Percentiles rank a stretch among this genome's conserved stretches.
These are phyloP conservation scores for Aureobasidium vineae DNA, from an alignment of 2,329 filamentous ascomycete genomes.

Conservation along the genomic window DNA sequence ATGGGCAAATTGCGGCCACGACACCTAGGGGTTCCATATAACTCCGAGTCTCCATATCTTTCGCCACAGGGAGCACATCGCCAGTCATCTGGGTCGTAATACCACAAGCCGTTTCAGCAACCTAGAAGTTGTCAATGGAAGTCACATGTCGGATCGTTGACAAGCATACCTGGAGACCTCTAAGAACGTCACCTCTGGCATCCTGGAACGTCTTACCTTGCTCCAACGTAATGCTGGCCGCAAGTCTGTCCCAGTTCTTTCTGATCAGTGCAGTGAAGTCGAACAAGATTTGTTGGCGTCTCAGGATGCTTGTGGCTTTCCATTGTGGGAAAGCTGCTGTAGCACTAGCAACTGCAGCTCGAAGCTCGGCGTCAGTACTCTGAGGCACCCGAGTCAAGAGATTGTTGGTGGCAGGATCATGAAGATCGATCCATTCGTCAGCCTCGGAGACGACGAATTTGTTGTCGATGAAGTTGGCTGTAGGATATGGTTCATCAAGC, in stretches of 20 bases:
- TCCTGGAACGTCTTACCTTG: slow-evolving; percentile 87
- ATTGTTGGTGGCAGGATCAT: slow-evolving; percentile 80
- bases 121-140: slow-evolving; percentile 35
- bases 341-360: slow-evolving; percentile 68
- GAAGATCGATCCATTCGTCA: slow-evolving; percentile 69
- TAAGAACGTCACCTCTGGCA: slow-evolving; percentile 75
- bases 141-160: too few species aligned
- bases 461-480: slow-evolving; percentile 76
- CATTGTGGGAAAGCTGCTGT: slow-evolving; percentile 69
- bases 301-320: slow-evolving; percentile 66
- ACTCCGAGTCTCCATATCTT: slow-evolving; percentile 84
- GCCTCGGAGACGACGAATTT: slow-evolving; percentile 63
- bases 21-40: slow-evolving; percentile 81
- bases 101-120: slow-evolving; percentile 77
- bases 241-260: slow-evolving; percentile 83
- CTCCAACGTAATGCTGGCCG: slow-evolving; percentile 81
- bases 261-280: slow-evolving; percentile 73
- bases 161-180: slow-evolving; percentile 62
- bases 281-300: slow-evolving; percentile 80
- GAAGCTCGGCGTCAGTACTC: slow-evolving; percentile 73
- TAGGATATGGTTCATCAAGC: slow-evolving; percentile 55
- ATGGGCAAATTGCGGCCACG: slow-evolving; percentile 80
- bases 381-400: slow-evolving; percentile 78
- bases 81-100: slow-evolving; percentile 80
- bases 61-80: slow-evolving; percentile 78